Percentiles rank a stretch among this genome's conserved stretches.
Evolutionary conservation across 1,284 basidiomycete genomes (phyloP).

Genomic region (Meira miltonrushii): DNA sequence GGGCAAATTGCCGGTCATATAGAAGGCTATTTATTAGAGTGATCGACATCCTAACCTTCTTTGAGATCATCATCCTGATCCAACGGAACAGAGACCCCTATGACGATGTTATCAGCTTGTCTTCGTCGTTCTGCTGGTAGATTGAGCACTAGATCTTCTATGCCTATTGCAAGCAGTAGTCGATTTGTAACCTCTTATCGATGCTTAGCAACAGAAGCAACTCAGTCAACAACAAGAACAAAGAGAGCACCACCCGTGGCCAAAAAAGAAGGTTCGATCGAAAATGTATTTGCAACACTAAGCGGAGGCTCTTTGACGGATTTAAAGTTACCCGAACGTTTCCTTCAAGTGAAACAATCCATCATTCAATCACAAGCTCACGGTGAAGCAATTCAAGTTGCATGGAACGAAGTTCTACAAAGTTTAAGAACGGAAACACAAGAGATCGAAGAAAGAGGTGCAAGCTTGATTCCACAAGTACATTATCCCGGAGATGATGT

Average conservation of each 20-base stretch:
- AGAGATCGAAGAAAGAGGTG: conserved; percentile 17
- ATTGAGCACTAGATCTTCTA: too few species aligned
- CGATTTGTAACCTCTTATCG: neutral
- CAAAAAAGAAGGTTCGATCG: conserved; percentile 35
- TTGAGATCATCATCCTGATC: too few species aligned
- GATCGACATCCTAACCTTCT: too few species aligned
- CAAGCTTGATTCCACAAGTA: conserved; percentile 22
- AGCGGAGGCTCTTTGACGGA: conserved; percentile 30
- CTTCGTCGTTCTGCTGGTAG: too few species aligned
- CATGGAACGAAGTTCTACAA: conserved; percentile 23
- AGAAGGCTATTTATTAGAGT: too few species aligned
- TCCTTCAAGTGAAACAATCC: conserved; percentile 24
- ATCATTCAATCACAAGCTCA: conserved; percentile 20
- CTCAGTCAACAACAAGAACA: neutral
- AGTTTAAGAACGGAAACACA: conserved; percentile 16
- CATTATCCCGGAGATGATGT: conserved; percentile 15
- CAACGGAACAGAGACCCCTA: too few species aligned
- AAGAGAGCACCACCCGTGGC: neutral
- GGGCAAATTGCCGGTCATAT: too few species aligned
- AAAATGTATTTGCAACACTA: conserved; percentile 34
- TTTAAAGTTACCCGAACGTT: conserved; percentile 29
- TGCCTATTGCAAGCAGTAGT: too few species aligned
- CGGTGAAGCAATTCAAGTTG: conserved; percentile 18
- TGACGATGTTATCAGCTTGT: too few species aligned
- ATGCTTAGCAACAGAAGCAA: neutral